Evolutionary conservation across 129 eudicot genomes (phyloP).

Genomic region (Helichrysum umbraculigerum): DNA sequence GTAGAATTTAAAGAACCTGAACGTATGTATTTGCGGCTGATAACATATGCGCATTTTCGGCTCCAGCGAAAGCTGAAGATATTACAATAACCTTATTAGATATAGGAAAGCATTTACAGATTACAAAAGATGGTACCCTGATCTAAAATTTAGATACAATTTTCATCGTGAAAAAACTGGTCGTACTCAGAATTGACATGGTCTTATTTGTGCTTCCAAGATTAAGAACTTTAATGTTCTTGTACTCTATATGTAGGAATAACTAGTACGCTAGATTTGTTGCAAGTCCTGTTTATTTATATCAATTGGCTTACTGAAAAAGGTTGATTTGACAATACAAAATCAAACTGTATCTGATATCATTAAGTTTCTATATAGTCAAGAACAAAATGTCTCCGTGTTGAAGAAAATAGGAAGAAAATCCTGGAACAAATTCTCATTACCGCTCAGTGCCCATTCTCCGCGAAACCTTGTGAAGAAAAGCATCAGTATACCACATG

Average conservation of each 20-base stretch:
- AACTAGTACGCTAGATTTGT: slow-evolving; percentile 3
- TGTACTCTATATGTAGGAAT: slow-evolving; percentile 13
- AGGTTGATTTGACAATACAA: neutral
- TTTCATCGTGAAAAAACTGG: neutral
- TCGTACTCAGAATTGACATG: slow-evolving; percentile 4
- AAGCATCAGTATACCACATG: slow-evolving; percentile 65
- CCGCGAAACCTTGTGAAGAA: slow-evolving; percentile 60
- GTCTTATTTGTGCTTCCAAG: slow-evolving; percentile 5
- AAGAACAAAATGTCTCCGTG: neutral
- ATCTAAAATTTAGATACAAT: slow-evolving; percentile 6
- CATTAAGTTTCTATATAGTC: neutral
- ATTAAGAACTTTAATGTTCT: neutral
- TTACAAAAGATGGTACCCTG: slow-evolving; percentile 7
- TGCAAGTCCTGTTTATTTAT: slow-evolving; percentile 3
- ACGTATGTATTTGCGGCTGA: slow-evolving; percentile 88
- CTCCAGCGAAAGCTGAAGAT: slow-evolving; percentile 84
- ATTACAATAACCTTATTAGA: slow-evolving; percentile 23
- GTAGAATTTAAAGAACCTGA: slow-evolving; percentile 55
- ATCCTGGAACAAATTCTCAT: neutral
- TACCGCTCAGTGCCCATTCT: slow-evolving; percentile 71
- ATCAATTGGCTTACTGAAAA: neutral
- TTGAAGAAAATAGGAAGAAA: neutral
- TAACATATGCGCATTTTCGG: slow-evolving; percentile 62
- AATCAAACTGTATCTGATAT: neutral
- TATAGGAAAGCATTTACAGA: slow-evolving; percentile 21